Conservation (phyloP, 106 monocot species). For the Iris macrosiphon region DNA sequence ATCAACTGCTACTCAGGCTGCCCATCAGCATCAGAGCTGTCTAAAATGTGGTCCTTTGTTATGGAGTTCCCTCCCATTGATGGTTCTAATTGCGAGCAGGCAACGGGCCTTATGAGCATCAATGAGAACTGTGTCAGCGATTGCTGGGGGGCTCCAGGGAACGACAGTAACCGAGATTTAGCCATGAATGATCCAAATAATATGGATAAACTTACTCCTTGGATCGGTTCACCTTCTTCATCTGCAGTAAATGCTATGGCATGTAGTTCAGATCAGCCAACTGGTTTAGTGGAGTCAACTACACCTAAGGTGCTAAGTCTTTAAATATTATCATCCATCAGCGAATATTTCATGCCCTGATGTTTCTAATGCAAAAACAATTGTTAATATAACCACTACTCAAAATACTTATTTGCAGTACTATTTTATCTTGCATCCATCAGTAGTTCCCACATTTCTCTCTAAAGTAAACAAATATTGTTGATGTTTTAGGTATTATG, state of each 20-base stretch:
- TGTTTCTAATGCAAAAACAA: too few relatives aligned
- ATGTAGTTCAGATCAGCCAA: conserved; percentile 15
- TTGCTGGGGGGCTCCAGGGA: conserved; percentile 30
- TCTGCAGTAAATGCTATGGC: conserved; percentile 17
- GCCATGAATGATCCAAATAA: conserved; percentile 28
- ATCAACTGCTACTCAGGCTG: conserved; percentile 85
- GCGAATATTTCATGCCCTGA: conserved; percentile 2
- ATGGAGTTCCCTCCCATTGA: conserved; percentile 30
- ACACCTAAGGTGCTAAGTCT: conserved; percentile 31
- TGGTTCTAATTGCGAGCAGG: conserved; percentile 40
- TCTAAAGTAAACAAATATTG: too few relatives aligned
- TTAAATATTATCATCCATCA: too few relatives aligned
- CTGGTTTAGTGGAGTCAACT: conserved; percentile 20
- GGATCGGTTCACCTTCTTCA: conserved; percentile 49
- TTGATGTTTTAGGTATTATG: too few relatives aligned
- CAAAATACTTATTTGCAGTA: too few relatives aligned
- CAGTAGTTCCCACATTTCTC: too few relatives aligned
- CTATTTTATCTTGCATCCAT: too few relatives aligned
- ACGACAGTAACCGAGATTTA: conserved; percentile 18
- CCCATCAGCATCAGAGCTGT: conserved; percentile 74
- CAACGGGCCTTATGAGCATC: conserved; percentile 59
- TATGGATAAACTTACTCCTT: conserved; percentile 22
- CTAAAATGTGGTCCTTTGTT: conserved; percentile 70
- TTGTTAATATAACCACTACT: too few relatives aligned
- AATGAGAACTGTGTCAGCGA: conserved; percentile 43